Conservation (phyloP, 1,139 yeast species). For the Cylindricascospora bacillispora region DNA sequence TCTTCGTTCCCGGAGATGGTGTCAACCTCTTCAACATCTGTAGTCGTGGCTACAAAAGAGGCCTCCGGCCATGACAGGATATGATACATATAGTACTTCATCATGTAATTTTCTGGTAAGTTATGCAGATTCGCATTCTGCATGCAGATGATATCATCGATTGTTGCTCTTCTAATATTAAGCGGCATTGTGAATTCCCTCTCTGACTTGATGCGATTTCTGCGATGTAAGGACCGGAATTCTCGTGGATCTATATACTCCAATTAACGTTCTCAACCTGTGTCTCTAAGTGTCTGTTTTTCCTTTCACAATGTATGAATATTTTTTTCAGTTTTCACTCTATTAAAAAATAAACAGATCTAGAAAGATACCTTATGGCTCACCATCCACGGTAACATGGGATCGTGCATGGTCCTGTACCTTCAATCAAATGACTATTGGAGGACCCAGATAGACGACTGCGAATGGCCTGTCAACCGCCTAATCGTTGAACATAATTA, state of each 20-base stretch:
- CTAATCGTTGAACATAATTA: too few species aligned
- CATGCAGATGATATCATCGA: slow-evolving; percentile 83
- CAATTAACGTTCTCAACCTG: not conserved
- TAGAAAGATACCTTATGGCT: not conserved
- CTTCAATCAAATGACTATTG: too few species aligned
- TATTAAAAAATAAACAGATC: not conserved
- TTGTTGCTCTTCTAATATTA: slow-evolving; percentile 79
- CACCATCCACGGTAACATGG: not conserved
- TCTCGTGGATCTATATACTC: not conserved
- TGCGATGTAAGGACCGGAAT: not conserved
- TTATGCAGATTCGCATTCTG: slow-evolving; percentile 91
- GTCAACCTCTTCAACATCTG: slow-evolving; percentile 30
- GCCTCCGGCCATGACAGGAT: slow-evolving; percentile 96
- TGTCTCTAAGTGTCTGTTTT: not conserved
- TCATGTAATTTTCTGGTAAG: slow-evolving; percentile 85
- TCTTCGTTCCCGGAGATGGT: slow-evolving; percentile 24
- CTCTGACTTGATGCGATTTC: not conserved
- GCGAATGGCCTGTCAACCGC: too few species aligned
- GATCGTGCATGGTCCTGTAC: too few species aligned
- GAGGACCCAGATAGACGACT: too few species aligned
- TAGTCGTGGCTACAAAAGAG: slow-evolving; percentile 86
- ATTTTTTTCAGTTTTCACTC: not conserved
- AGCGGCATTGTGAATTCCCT: slow-evolving; percentile 44
- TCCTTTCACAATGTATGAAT: not conserved
- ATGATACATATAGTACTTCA: slow-evolving; percentile 90